Evolutionary conservation across 345 rosid species (phyloP).

Genomic region (Brassica carinata): DNA sequence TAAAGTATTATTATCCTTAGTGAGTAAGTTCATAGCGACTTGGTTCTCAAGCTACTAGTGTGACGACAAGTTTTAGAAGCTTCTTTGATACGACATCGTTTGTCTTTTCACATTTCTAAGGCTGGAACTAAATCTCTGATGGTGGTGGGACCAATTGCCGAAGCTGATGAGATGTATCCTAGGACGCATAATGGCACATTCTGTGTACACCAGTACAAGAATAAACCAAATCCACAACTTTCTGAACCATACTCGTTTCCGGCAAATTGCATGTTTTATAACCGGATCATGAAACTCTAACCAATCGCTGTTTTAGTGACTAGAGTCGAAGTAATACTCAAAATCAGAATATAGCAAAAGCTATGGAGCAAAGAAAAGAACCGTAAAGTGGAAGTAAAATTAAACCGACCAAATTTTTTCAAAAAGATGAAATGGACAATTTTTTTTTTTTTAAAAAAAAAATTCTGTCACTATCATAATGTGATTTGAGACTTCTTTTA

Average conservation of each 20-base stretch:
- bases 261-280: slow-evolving; percentile 60
- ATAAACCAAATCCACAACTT: slow-evolving; percentile 93
- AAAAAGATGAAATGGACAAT: not conserved
- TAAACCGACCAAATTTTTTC: not conserved
- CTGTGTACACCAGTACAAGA: slow-evolving; percentile 62
- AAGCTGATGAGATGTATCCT: slow-evolving; percentile 93
- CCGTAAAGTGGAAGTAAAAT: slow-evolving; percentile 5
- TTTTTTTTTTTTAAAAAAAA: too few species aligned
- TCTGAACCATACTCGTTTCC: slow-evolving; percentile 77
- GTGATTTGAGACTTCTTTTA: too few species aligned
- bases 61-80: not conserved
- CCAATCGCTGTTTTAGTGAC: slow-evolving; percentile 48
- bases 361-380: slow-evolving; percentile 38
- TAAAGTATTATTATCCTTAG: not conserved
- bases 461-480: too few species aligned
- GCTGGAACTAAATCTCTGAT: slow-evolving; percentile 20
- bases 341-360: slow-evolving; percentile 32
- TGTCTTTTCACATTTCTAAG: not conserved
- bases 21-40: slow-evolving; percentile 10
- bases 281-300: slow-evolving; percentile 87
- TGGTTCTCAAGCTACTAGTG: slow-evolving; percentile 18
- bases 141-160: slow-evolving; percentile 63
- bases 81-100: slow-evolving; percentile 1
- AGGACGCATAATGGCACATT: slow-evolving; percentile 98
- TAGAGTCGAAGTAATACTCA: slow-evolving; percentile 23